phyloP scores from a whole-genome alignment of 345 rosid species.

The Passiflora organensis region DNA sequence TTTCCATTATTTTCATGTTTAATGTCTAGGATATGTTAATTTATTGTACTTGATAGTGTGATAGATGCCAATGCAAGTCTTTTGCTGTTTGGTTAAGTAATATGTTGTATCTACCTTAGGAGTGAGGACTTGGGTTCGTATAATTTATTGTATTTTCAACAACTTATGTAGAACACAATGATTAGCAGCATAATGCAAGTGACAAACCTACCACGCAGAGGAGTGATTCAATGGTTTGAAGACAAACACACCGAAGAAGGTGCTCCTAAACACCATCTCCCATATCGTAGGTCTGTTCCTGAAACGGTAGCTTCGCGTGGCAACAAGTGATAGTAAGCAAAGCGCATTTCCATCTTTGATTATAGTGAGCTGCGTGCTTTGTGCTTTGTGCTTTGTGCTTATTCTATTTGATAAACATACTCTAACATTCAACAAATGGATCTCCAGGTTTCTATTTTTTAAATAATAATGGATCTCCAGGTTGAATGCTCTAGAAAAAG shows the following conservation, averaged over 20 bases:
- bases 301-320: conserved; percentile 30
- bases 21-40: no score
- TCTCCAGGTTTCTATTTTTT: no score
- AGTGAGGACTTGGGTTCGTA: not conserved
- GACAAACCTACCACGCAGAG: conserved; percentile 76
- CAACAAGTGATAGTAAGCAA: no score
- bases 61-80: not conserved
- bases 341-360: conserved; percentile 1
- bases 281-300: conserved; percentile 47
- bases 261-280: conserved; percentile 43
- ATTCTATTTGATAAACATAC: no score
- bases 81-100: not conserved
- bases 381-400: no score
- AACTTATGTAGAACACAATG: conserved; percentile 63
- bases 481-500: no score
- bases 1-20: no score
- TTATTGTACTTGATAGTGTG: no score
- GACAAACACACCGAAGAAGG: conserved; percentile 76
- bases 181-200: conserved; percentile 88
- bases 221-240: conserved; percentile 84
- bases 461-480: no score
- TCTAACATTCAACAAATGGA: no score
- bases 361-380: not conserved
- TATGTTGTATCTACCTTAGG: not conserved
- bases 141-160: conserved; percentile 3